These are phyloP conservation scores for Xylariales sp. DNA, from an alignment of 2,329 filamentous ascomycete species.

Conservation along the genomic window DNA sequence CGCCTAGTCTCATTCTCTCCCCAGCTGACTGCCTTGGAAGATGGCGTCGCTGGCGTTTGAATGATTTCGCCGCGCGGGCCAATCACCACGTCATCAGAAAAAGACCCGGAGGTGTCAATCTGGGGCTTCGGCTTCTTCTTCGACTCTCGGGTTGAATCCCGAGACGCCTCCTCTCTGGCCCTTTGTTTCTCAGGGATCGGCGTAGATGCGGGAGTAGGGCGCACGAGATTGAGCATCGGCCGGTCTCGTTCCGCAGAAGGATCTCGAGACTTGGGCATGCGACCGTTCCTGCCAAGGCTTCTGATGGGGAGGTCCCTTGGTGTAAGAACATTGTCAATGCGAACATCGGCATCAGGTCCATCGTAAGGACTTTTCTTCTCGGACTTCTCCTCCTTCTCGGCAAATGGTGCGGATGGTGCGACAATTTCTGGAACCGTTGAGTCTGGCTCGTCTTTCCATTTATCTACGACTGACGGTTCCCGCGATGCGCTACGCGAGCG, in stretches of 20 bases:
- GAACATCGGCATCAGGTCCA: constrained; percentile 59
- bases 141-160: constrained; percentile 7
- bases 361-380: constrained; percentile 47
- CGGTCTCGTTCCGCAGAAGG: constrained; percentile 51
- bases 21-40: constrained; percentile 58
- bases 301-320: constrained; percentile 40
- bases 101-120: constrained; percentile 12
- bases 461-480: constrained; percentile 50
- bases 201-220: constrained; percentile 53
- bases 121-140: constrained; percentile 10
- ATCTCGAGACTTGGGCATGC: constrained; percentile 31
- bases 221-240: constrained; percentile 56
- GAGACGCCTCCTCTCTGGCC: constrained; percentile 13
- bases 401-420: too few species aligned
- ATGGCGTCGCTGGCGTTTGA: constrained; percentile 36
- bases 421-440: constrained; percentile 40
- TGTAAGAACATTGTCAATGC: constrained; percentile 53
- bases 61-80: constrained; percentile 38
- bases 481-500: constrained; percentile 49
- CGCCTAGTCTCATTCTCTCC: constrained; percentile 61
- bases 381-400: constrained; percentile 40
- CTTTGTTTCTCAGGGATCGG: constrained; percentile 41
- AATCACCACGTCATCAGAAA: constrained; percentile 31
- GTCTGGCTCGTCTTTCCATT: constrained; percentile 41
- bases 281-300: neutral